Conservation (phyloP, 768 basidiomycete species). For the Agrocybe praecox region DNA sequence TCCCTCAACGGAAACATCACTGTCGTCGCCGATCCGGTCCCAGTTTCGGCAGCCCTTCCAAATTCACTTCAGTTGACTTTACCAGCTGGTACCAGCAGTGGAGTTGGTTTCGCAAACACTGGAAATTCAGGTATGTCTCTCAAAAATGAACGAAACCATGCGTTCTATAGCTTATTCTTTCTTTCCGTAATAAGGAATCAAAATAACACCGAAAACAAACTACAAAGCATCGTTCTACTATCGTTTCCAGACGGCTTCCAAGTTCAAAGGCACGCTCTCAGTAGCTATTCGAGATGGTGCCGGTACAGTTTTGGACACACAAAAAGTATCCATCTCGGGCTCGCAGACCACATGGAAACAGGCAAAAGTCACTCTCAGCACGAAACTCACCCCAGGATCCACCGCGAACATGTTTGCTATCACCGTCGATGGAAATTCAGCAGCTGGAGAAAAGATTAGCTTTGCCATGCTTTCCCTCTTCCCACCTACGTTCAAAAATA, state of each 20-base stretch:
- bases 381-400: conserved; percentile 40
- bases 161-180: too few species aligned
- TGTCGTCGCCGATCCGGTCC: conserved; percentile 51
- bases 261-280: conserved; percentile 41
- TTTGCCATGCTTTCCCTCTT: conserved; percentile 68
- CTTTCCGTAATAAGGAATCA: too few species aligned
- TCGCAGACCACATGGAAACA: conserved; percentile 54
- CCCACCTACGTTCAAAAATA: conserved; percentile 66
- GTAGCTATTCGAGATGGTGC: conserved; percentile 47
- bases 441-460: conserved; percentile 45
- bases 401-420: conserved; percentile 55
- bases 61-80: conserved; percentile 58
- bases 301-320: conserved; percentile 45
- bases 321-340: conserved; percentile 37
- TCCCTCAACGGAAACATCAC: conserved; percentile 48
- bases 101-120: conserved; percentile 57
- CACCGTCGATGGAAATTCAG: conserved; percentile 45
- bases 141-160: too few species aligned
- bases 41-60: conserved; percentile 61
- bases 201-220: conserved; percentile 48
- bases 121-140: conserved; percentile 56
- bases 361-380: conserved; percentile 42
- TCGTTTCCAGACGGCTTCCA: conserved; percentile 48
- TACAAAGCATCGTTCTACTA: conserved; percentile 67
- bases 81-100: conserved; percentile 38